Percentiles rank a stretch among this genome's conserved stretches.
phyloP scores from a whole-genome alignment of 73 alveolate species.

The Blepharisma japonicum region DNA sequence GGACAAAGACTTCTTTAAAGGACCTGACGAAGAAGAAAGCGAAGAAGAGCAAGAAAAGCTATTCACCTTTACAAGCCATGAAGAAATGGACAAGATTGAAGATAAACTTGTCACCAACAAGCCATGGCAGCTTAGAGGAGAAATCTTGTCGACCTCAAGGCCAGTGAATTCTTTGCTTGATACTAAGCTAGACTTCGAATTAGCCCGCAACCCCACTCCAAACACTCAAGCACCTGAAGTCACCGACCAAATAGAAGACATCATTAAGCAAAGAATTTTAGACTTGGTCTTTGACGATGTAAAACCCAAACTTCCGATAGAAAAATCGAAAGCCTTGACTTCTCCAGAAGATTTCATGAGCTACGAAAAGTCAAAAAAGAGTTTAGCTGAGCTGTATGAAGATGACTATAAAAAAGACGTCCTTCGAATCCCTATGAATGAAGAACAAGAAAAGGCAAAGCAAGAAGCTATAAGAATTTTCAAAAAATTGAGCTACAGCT shows the following conservation, averaged over 20 bases:
- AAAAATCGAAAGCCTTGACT: slow-evolving; percentile 27
- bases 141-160: slow-evolving; percentile 40
- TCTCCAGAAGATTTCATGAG: slow-evolving; percentile 48
- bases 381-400: slow-evolving; percentile 64
- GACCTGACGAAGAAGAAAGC: slow-evolving; percentile 32
- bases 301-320: slow-evolving; percentile 40
- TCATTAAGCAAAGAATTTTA: slow-evolving; percentile 51
- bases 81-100: slow-evolving; percentile 45
- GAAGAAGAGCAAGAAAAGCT: slow-evolving; percentile 35
- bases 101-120: slow-evolving; percentile 43
- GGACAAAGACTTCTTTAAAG: slow-evolving; percentile 32
- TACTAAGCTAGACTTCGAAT: slow-evolving; percentile 49
- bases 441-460: slow-evolving; percentile 37
- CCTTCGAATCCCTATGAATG: slow-evolving; percentile 35
- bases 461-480: slow-evolving; percentile 45
- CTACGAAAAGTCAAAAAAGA: slow-evolving; percentile 55
- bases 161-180: slow-evolving; percentile 55
- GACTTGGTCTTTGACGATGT: slow-evolving; percentile 70
- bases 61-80: slow-evolving; percentile 29
- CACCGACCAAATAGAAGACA: slow-evolving; percentile 45
- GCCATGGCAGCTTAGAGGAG: slow-evolving; percentile 64
- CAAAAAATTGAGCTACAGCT: slow-evolving; percentile 43
- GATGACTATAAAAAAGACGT: slow-evolving; percentile 50
- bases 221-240: slow-evolving; percentile 37
- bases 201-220: slow-evolving; percentile 47